phyloP scores from a whole-genome alignment of 768 basidiomycete species.

The Baorangia bicolor region DNA sequence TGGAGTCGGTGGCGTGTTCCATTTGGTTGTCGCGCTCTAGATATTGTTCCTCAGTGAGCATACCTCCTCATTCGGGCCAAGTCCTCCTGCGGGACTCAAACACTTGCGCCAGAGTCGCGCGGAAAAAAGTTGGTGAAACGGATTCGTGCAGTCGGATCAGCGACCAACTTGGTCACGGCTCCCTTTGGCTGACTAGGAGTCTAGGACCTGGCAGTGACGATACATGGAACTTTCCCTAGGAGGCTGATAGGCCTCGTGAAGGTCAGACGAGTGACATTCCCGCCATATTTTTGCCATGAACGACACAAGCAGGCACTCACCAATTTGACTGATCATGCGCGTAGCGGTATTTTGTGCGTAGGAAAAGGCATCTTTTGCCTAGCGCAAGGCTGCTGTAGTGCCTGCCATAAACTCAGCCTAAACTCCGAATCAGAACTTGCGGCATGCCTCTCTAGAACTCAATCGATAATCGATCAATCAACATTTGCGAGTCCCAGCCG shows the following conservation, averaged over 20 bases:
- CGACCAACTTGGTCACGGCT: background rate
- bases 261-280: background rate
- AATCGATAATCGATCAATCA: background rate
- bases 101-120: slow-evolving; percentile 47
- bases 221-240: background rate
- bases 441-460: background rate
- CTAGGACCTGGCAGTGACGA: background rate
- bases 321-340: no score
- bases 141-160: background rate
- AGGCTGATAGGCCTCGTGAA: background rate
- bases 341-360: no score
- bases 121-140: slow-evolving; percentile 39
- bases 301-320: background rate
- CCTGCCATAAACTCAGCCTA: no score
- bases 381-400: no score
- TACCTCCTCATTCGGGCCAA: slow-evolving; percentile 43
- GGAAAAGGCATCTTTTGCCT: no score
- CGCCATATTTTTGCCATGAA: background rate
- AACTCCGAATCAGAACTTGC: no score
- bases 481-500: background rate
- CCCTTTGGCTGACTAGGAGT: background rate
- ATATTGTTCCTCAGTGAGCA: slow-evolving; percentile 44
- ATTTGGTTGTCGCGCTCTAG: slow-evolving; percentile 40
- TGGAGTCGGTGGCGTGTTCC: slow-evolving; percentile 46
- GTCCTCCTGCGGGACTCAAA: slow-evolving; percentile 39